Evolutionary conservation across 192 early-diverging fungal species (phyloP), one percentile per base, ranked within the genome.

Genomic region (Coemansia sp.): DNA sequence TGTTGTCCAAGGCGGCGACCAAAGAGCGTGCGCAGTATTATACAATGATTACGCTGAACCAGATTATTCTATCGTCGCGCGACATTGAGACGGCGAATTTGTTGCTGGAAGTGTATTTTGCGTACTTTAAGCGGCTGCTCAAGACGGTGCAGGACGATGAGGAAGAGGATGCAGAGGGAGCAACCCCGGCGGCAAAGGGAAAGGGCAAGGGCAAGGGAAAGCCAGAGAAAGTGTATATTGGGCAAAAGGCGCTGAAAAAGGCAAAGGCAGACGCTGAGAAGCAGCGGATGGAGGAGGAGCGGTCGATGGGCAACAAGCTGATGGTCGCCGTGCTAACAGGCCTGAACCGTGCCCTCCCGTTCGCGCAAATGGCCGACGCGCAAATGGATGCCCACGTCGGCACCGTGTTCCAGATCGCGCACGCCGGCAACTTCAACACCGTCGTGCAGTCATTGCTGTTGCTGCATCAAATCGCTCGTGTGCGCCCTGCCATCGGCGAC

Each of bases 291-390:
- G 78, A 66, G 7, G 80, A 73, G 34, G 84, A 78, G 60, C 60
- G 65, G 53, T 70, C 78, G 25, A 70, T 74, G 67, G 78, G 74
- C 66, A 80, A 80, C 36, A 96, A 95, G 70, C 90, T 96, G 80
- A 82, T 98, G 76, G 88, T 89, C 14, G 94, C 91, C 3, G 81
- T 97, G 21, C 75, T 99, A 49, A 97, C 95, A 0, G 97, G 97
- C 58, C 86, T 99, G 25, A 96, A 98, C 70, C 93, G 97, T 51
- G 92, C 93, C 4, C 91, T 97, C 73, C 93, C 93, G 25, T 99
- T 88, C 61, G 80, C 92, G 23, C 86, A 92, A 65, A 79, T 97
- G 23, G 88, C 90, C 5, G 90, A 94, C 68, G 71, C 79, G 17
- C 80, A 85, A 77, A 90, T 92, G 68, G 84, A 94, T 46, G 79